A percentile compares a stretch with the other conserved stretches of the same genome.
Evolutionary conservation across 441 rosid species (phyloP).

Genomic region (Gossypium schwendimanii): DNA sequence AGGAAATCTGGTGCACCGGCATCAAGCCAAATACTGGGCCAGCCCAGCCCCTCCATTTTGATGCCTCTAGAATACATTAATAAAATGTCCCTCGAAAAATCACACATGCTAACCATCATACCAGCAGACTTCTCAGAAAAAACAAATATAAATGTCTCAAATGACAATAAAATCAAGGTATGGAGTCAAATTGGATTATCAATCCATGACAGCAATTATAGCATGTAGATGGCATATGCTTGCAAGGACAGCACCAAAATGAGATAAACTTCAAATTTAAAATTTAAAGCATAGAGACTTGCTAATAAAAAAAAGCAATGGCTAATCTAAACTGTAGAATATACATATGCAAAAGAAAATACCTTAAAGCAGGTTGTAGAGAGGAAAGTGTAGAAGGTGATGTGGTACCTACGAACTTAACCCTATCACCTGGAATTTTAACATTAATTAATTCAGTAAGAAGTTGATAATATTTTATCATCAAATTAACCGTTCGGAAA

Average conservation of each 20-base stretch:
- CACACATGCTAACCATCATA: background rate
- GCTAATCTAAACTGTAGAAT: background rate
- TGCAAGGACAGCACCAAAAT: background rate
- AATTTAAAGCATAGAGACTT: background rate
- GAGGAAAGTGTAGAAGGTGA: slow-evolving; percentile 44
- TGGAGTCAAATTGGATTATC: background rate
- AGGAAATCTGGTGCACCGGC: background rate
- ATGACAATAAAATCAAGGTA: background rate
- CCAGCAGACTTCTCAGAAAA: background rate
- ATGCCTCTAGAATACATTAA: background rate
- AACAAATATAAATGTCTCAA: background rate
- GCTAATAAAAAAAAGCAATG: background rate
- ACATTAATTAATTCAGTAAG: slow-evolving; percentile 17
- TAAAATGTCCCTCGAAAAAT: background rate
- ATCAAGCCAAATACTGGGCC: background rate
- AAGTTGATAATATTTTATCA: slow-evolving; percentile 1
- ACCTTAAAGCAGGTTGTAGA: slow-evolving; percentile 50
- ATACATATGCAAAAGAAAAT: background rate
- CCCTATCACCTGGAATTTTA: slow-evolving; percentile 77
- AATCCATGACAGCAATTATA: background rate
- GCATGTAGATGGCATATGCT: background rate
- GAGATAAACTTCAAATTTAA: background rate
- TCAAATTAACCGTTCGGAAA: background rate
- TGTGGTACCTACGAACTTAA: slow-evolving; percentile 49
- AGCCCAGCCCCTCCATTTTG: slow-evolving; percentile 1